Evolutionary conservation across 352 stramenopile species (phyloP).

Genomic region (Albugo candida): DNA sequence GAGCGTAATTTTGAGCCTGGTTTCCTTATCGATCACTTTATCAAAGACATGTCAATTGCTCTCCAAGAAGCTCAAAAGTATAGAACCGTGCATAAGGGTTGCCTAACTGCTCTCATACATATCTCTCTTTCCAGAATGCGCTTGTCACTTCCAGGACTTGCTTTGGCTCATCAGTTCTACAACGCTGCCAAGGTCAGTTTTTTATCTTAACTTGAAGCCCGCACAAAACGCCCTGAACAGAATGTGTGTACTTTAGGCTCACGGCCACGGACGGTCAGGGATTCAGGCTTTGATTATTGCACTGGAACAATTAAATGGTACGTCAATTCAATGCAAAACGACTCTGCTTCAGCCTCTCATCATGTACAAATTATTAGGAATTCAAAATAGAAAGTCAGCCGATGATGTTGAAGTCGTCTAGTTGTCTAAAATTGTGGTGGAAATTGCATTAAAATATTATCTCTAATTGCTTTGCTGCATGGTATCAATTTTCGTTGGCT

Average conservation of each 20-base stretch:
- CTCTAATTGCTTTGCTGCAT: too few relatives aligned
- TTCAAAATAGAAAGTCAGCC: neutral
- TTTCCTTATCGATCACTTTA: constrained; percentile 84
- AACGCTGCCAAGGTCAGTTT: constrained; percentile 46
- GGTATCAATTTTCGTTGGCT: too few relatives aligned
- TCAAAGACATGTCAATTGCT: constrained; percentile 83
- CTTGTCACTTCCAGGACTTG: constrained; percentile 61
- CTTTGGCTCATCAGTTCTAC: constrained; percentile 75
- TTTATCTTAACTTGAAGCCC: neutral
- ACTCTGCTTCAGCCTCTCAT: neutral
- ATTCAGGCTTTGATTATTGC: constrained; percentile 77
- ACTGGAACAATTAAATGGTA: constrained; percentile 74
- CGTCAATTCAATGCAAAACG: neutral
- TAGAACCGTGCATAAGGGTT: neutral
- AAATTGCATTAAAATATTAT: too few relatives aligned
- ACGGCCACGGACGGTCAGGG: constrained; percentile 57
- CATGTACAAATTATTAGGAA: neutral
- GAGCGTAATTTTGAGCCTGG: constrained; percentile 78
- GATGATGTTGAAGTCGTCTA: constrained; percentile 22
- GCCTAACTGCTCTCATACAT: neutral
- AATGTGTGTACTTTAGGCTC: constrained; percentile 20
- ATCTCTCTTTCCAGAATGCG: constrained; percentile 37
- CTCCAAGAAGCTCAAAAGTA: constrained; percentile 58
- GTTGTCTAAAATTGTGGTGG: constrained; percentile 3
- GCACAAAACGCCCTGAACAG: neutral